Percentiles rank a stretch among this genome's conserved stretches.
These are phyloP conservation scores for Pestalotiopsis sp. DNA, from an alignment of 2,329 filamentous ascomycete genomes.

Conservation along the genomic window DNA sequence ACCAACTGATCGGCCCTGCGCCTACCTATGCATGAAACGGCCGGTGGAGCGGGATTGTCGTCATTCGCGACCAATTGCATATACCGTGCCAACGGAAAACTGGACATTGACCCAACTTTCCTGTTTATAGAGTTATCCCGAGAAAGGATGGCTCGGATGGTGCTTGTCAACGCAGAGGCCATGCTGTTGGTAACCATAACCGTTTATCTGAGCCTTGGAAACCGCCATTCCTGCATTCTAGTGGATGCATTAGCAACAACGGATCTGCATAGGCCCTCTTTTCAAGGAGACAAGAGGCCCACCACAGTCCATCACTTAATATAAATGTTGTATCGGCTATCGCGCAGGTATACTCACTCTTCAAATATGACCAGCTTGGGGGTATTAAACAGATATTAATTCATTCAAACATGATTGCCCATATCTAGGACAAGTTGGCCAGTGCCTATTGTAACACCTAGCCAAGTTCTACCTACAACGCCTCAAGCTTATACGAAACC, in stretches of 20 bases:
- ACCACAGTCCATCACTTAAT: not conserved
- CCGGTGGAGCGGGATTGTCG: conserved; percentile 23
- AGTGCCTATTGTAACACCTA: not conserved
- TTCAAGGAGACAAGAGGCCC: not conserved
- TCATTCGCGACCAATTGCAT: conserved; percentile 21
- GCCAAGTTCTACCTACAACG: not conserved
- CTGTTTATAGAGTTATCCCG: not conserved
- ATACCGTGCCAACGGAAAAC: conserved; percentile 3
- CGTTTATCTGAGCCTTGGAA: not conserved
- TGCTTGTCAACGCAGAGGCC: not conserved
- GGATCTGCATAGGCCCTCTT: not conserved
- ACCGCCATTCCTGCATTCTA: not conserved
- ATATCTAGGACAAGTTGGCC: not conserved
- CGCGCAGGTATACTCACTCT: not conserved
- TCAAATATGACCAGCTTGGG: not conserved
- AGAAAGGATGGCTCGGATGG: not conserved
- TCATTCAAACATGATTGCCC: not conserved
- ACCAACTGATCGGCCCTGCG: conserved; percentile 8
- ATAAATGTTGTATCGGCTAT: not conserved
- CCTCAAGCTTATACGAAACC: conserved; percentile 1
- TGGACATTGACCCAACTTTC: conserved; percentile 7
- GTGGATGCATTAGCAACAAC: not conserved
- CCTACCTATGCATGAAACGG: conserved; percentile 13
- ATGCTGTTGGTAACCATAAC: not conserved
- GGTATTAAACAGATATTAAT: not conserved